Conservation (phyloP, 2,329 filamentous ascomycete species). For the Aspergillus thermomutatus region DNA sequence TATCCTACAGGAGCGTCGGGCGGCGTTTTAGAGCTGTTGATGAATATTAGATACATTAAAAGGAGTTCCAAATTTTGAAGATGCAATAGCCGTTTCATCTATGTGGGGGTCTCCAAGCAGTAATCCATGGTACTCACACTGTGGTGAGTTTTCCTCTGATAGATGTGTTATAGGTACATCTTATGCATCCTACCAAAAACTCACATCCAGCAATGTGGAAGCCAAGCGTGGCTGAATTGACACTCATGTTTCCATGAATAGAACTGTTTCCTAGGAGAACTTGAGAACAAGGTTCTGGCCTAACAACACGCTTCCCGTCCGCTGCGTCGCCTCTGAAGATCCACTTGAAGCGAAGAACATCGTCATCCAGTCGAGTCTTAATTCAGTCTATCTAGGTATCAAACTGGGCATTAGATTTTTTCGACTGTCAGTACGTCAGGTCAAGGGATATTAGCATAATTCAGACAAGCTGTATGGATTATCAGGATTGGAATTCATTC, state of each 20-base stretch:
- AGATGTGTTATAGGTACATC: no score
- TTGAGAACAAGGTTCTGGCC: neutral
- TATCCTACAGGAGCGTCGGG: slow-evolving; percentile 33
- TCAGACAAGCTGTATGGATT: neutral
- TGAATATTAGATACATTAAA: neutral
- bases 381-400: no score
- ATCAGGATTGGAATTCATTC: no score
- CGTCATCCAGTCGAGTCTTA: neutral
- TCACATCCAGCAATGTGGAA: neutral
- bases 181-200: neutral
- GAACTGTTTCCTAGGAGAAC: neutral
- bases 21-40: slow-evolving; percentile 28
- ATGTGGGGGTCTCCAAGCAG: neutral
- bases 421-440: no score
- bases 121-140: no score
- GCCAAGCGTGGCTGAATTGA: neutral
- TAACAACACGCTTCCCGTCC: neutral
- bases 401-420: no score
- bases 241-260: neutral
- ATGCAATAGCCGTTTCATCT: neutral
- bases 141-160: no score
- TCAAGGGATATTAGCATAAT: neutral
- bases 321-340: neutral
- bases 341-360: neutral
- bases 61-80: neutral